Conservation (phyloP, 768 basidiomycete species). For the Dioszegia aurantiaca region DNA sequence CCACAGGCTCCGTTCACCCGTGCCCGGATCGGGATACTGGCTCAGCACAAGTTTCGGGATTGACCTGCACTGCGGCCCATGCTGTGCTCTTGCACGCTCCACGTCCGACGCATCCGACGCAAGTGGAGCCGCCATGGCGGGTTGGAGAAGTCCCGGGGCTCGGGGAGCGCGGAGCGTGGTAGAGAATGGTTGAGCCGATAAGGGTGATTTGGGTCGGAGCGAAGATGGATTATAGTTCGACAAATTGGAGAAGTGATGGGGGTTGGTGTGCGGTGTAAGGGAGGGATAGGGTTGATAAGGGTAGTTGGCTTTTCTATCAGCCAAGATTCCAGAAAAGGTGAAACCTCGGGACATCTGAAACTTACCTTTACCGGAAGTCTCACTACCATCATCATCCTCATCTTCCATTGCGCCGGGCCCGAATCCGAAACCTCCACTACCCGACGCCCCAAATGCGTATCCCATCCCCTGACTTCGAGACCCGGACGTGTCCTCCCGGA, state of each 20-base stretch:
- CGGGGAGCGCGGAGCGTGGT: slow-evolving; percentile 33
- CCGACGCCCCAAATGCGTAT: slow-evolving; percentile 25
- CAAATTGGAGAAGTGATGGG: slow-evolving; percentile 43
- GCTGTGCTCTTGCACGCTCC: slow-evolving; percentile 32
- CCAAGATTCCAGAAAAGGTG: background rate
- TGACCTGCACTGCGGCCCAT: slow-evolving; percentile 37
- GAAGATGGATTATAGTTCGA: slow-evolving; percentile 4
- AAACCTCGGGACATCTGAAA: background rate
- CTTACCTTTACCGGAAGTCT: slow-evolving; percentile 5
- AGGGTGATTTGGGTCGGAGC: slow-evolving; percentile 27
- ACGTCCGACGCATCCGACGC: slow-evolving; percentile 31
- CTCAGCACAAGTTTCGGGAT: slow-evolving; percentile 39
- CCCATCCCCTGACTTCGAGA: background rate
- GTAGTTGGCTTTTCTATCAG: background rate
- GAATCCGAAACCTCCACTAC: slow-evolving; percentile 42
- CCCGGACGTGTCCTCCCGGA: background rate
- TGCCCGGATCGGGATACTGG: slow-evolving; percentile 39
- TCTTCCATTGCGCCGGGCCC: slow-evolving; percentile 46
- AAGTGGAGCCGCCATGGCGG: slow-evolving; percentile 27
- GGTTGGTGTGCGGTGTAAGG: slow-evolving; percentile 40
- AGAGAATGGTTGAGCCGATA: slow-evolving; percentile 42
- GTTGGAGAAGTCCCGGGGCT: slow-evolving; percentile 37
- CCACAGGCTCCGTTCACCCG: slow-evolving; percentile 40
- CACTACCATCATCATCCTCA: slow-evolving; percentile 31
- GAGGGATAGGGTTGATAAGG: slow-evolving; percentile 26